Evolutionary conservation across 2,329 filamentous ascomycete species (phyloP).

Genomic region (Paradendryphiella salina): DNA sequence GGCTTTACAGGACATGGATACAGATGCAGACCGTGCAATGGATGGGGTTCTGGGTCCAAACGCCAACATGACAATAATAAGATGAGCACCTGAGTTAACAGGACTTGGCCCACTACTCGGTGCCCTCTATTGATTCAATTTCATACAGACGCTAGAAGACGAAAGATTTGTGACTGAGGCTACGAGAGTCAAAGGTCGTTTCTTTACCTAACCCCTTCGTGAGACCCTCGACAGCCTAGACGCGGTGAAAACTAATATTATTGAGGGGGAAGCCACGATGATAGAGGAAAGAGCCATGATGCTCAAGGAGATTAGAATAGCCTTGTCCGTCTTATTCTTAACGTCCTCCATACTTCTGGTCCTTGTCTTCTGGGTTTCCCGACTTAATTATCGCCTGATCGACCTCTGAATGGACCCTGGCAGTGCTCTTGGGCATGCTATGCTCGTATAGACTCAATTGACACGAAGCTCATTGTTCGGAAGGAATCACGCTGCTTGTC

Average conservation of each 20-base stretch:
- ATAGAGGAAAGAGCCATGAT: constrained; percentile 21
- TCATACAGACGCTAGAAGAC: constrained; percentile 1
- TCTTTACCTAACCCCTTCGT: constrained; percentile 22
- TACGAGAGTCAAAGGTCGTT: constrained; percentile 21
- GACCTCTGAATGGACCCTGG: too few species aligned
- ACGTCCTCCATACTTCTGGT: constrained; percentile 12
- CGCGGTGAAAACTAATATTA: background rate
- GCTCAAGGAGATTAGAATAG: constrained; percentile 18
- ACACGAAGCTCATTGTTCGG: too few species aligned
- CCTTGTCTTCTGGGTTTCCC: too few species aligned
- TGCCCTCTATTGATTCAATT: constrained; percentile 12
- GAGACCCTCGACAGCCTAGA: constrained; percentile 11
- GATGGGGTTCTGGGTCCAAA: too few species aligned
- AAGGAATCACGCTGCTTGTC: too few species aligned
- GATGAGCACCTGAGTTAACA: background rate
- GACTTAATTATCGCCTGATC: too few species aligned
- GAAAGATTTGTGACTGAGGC: background rate
- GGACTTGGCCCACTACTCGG: constrained; percentile 19
- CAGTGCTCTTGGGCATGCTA: too few species aligned
- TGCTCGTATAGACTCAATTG: too few species aligned
- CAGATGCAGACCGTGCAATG: too few species aligned
- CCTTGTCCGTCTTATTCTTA: constrained; percentile 19
- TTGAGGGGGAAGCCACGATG: constrained; percentile 6
- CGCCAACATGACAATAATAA: background rate
- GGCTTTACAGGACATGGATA: too few species aligned